Conservation (phyloP, 1,284 basidiomycete genomes). For the Hymenochaete sp. region DNA sequence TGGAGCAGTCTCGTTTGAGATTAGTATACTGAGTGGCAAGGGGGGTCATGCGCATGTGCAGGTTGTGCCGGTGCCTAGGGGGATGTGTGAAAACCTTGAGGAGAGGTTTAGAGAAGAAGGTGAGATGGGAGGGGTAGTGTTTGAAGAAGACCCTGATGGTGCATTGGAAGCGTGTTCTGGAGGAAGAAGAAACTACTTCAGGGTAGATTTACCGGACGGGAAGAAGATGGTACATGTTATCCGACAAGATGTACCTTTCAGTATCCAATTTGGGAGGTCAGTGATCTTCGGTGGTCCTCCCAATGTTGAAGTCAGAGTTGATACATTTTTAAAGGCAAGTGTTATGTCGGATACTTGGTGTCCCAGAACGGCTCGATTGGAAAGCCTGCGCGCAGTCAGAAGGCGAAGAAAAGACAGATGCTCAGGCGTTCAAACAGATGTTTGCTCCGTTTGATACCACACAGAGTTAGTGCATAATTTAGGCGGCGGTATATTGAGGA, state of each 20-base stretch:
- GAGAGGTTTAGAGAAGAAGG: constrained; percentile 65
- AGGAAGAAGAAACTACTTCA: constrained; percentile 71
- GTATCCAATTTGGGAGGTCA: constrained; percentile 88
- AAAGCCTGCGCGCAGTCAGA: constrained; percentile 75
- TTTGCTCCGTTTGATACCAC: constrained; percentile 62
- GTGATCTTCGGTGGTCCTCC: constrained; percentile 23
- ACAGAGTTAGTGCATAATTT: constrained; percentile 5
- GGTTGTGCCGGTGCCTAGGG: constrained; percentile 70
- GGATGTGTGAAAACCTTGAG: constrained; percentile 55
- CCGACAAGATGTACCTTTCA: constrained; percentile 69
- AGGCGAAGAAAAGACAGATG: constrained; percentile 77
- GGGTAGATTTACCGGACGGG: constrained; percentile 85
- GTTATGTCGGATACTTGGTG: constrained; percentile 62
- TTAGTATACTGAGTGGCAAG: constrained; percentile 73
- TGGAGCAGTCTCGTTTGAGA: constrained; percentile 75
- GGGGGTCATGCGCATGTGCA: constrained; percentile 95
- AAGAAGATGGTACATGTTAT: constrained; percentile 78
- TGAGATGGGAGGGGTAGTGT: constrained; percentile 50
- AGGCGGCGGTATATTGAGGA: too few species aligned
- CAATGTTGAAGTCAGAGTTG: not conserved
- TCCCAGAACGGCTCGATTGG: constrained; percentile 82
- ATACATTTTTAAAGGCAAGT: constrained; percentile 50
- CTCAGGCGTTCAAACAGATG: constrained; percentile 70
- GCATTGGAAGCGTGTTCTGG: constrained; percentile 48
- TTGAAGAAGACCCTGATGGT: constrained; percentile 55